phyloP scores from a whole-genome alignment of 2,329 filamentous ascomycete genomes.

The Calonectria hongkongensis region DNA sequence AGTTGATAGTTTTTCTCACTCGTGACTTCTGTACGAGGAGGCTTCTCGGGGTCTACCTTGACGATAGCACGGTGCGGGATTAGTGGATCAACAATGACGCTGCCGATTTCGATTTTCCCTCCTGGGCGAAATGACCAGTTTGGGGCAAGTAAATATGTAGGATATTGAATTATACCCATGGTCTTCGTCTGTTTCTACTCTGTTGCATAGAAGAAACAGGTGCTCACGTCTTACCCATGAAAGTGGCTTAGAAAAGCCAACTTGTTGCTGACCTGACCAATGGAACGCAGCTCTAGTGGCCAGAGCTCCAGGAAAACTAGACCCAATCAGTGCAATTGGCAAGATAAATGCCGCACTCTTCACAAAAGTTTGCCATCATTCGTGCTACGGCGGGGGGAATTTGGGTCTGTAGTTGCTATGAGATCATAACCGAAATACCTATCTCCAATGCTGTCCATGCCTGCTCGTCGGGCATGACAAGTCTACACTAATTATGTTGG shows the following conservation, averaged over 20 bases:
- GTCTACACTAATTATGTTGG: too few relatives aligned
- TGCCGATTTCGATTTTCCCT: not conserved
- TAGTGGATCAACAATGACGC: not conserved
- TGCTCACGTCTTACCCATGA: not conserved
- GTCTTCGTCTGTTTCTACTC: not conserved
- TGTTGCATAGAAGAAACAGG: not conserved
- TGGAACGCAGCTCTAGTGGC: not conserved
- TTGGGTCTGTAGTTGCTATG: too few relatives aligned
- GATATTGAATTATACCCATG: not conserved
- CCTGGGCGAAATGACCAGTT: not conserved
- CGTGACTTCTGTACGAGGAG: not conserved
- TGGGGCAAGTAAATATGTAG: not conserved
- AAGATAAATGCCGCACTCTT: not conserved
- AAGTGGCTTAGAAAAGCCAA: not conserved
- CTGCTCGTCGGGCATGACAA: too few relatives aligned
- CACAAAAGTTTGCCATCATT: too few relatives aligned
- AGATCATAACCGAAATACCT: too few relatives aligned
- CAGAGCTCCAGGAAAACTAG: not conserved
- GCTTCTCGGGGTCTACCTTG: not conserved
- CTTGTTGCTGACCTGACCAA: not conserved
- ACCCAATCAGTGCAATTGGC: not conserved
- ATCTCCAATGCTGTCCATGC: too few relatives aligned
- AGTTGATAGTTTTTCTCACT: not conserved
- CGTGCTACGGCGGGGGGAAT: too few relatives aligned
- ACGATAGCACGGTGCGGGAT: not conserved